Conservation (phyloP, 148 eudicot genomes). For the Rhododendron molle region DNA sequence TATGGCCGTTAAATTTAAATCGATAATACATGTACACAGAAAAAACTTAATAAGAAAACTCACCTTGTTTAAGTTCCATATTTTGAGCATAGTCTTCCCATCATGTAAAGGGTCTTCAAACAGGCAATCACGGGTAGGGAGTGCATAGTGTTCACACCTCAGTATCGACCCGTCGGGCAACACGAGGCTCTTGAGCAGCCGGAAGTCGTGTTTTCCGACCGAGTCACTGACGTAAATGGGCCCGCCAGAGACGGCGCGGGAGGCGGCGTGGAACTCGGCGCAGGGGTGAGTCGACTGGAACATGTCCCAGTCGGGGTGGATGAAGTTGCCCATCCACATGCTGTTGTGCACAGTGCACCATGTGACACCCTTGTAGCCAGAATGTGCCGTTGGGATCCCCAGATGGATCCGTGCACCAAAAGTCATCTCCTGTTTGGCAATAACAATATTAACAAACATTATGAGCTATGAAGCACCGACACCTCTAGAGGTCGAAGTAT, state of each 20-base stretch:
- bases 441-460: not conserved
- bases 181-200: slow-evolving; percentile 62
- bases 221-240: slow-evolving; percentile 87
- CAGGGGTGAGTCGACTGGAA: slow-evolving; percentile 95
- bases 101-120: slow-evolving; percentile 85
- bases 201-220: slow-evolving; percentile 74
- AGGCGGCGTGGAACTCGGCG: slow-evolving; percentile 93
- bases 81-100: slow-evolving; percentile 87
- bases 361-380: slow-evolving; percentile 97
- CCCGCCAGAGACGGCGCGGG: slow-evolving; percentile 88
- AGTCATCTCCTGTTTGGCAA: slow-evolving; percentile 66
- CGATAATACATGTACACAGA: no score
- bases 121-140: slow-evolving; percentile 79
- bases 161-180: slow-evolving; percentile 77
- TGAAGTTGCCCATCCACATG: slow-evolving; percentile 95
- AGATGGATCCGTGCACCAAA: slow-evolving; percentile 91
- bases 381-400: slow-evolving; percentile 92
- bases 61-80: slow-evolving; percentile 91
- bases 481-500: no score
- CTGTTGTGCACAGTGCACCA: slow-evolving; percentile 99
- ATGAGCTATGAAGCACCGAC: no score
- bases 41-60: no score
- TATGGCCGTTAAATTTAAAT: no score
- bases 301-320: slow-evolving; percentile 99
- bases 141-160: slow-evolving; percentile 70